A percentile compares a stretch with the other conserved stretches of the same genome.
These are phyloP conservation scores for Chaetothyriales sp. DNA, from an alignment of 2,329 filamentous ascomycete genomes.

Conservation along the genomic window DNA sequence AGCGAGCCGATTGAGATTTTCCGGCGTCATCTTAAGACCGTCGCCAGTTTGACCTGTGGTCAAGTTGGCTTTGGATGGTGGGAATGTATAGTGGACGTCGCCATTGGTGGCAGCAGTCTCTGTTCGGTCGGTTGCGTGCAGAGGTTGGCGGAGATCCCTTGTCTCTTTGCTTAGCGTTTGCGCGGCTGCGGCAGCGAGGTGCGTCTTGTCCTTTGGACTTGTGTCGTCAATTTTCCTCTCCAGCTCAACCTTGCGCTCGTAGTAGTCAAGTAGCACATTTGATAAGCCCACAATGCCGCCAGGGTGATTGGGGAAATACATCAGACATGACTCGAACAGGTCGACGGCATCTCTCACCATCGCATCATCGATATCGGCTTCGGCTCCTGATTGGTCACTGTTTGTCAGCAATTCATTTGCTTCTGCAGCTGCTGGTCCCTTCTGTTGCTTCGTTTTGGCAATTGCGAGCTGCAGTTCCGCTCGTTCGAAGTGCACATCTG, in stretches of 20 bases:
- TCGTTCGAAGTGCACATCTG: slow-evolving; percentile 67
- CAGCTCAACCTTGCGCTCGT: slow-evolving; percentile 38
- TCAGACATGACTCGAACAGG: slow-evolving; percentile 70
- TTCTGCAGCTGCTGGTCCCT: not conserved
- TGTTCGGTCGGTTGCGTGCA: not conserved
- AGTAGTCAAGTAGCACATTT: slow-evolving; percentile 75
- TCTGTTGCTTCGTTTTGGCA: slow-evolving; percentile 23
- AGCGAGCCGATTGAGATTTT: slow-evolving; percentile 67
- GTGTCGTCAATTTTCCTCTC: slow-evolving; percentile 19
- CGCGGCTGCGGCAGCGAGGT: not conserved
- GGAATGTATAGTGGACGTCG: not conserved
- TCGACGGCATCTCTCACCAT: slow-evolving; percentile 54
- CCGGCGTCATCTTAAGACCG: slow-evolving; percentile 44
- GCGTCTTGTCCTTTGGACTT: not conserved
- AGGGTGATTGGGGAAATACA: slow-evolving; percentile 66
- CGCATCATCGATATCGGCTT: slow-evolving; percentile 8
- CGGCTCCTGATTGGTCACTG: slow-evolving; percentile 1
- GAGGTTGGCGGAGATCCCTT: not conserved
- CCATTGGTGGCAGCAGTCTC: not conserved
- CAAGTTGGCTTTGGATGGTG: not conserved
- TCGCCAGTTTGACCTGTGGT: slow-evolving; percentile 22
- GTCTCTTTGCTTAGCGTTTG: not conserved
- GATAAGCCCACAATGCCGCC: slow-evolving; percentile 69
- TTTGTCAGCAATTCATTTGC: not conserved
- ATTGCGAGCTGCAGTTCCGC: slow-evolving; percentile 54